Conservation (phyloP, 2,329 filamentous ascomycete species). For the Neopestalotiopsis rosae region DNA sequence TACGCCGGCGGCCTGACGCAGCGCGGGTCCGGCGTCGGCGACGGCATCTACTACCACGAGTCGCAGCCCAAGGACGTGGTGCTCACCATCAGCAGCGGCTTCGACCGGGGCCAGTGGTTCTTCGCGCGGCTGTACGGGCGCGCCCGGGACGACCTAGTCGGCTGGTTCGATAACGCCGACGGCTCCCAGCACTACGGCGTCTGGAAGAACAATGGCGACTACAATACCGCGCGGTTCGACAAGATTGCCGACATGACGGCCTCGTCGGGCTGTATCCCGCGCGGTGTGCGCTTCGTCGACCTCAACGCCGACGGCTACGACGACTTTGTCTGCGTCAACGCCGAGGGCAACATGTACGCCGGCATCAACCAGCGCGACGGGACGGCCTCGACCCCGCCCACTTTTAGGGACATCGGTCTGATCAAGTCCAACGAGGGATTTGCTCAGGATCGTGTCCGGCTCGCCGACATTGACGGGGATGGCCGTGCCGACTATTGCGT, state of each 20-base stretch:
- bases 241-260: slow-evolving; percentile 25
- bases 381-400: slow-evolving; percentile 21
- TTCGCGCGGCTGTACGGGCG: slow-evolving; percentile 28
- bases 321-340: slow-evolving; percentile 36
- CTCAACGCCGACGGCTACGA: slow-evolving; percentile 31
- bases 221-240: slow-evolving; percentile 11
- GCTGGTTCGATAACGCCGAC: slow-evolving; percentile 34
- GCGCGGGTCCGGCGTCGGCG: slow-evolving; percentile 32
- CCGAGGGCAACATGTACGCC: slow-evolving; percentile 22
- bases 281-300: slow-evolving; percentile 22
- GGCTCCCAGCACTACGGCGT: slow-evolving; percentile 23
- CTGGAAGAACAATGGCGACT: slow-evolving; percentile 18
- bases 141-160: slow-evolving; percentile 29
- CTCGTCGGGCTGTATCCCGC: slow-evolving; percentile 12
- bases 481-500: slow-evolving; percentile 41
- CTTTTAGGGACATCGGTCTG: slow-evolving; percentile 28
- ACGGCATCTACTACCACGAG: slow-evolving; percentile 35
- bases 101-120: slow-evolving; percentile 29
- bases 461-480: slow-evolving; percentile 39
- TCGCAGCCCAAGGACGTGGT: slow-evolving; percentile 24
- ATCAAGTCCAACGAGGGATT: slow-evolving; percentile 23
- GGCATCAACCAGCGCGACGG: slow-evolving; percentile 30
- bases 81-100: slow-evolving; percentile 25
- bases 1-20: slow-evolving; percentile 33
- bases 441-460: slow-evolving; percentile 26